Evolutionary conservation across 306 rosid genomes (phyloP).

Genomic region (Prunus fruticosa): DNA sequence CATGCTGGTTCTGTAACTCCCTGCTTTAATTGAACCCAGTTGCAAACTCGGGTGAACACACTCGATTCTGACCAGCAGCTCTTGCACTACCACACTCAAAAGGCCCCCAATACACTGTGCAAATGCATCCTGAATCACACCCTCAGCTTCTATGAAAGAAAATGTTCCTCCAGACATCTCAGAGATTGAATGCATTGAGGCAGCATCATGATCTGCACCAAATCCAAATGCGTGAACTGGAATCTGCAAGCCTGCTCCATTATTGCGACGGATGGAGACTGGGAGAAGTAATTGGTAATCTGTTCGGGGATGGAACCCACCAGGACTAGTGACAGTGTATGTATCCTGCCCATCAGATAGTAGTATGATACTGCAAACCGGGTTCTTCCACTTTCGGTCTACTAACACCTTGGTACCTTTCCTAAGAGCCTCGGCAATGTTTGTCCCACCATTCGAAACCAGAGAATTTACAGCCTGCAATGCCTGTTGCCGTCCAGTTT

Average conservation of each 20-base stretch:
- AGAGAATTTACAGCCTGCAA: constrained; percentile 70
- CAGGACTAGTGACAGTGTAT: constrained; percentile 30
- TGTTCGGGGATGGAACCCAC: constrained; percentile 30
- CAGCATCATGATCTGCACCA: constrained; percentile 86
- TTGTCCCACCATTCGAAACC: constrained; percentile 74
- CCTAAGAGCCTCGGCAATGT: constrained; percentile 76
- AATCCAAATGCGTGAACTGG: constrained; percentile 94
- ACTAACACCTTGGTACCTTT: constrained; percentile 82
- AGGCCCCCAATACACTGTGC: constrained; percentile 99
- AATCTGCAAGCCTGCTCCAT: constrained; percentile 50
- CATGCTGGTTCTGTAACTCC: constrained; percentile 64
- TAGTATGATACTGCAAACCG: constrained; percentile 80
- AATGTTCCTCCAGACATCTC: constrained; percentile 92
- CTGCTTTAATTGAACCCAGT: constrained; percentile 66
- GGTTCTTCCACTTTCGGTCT: constrained; percentile 80
- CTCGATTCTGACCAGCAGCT: constrained; percentile 51
- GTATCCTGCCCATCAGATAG: constrained; percentile 97
- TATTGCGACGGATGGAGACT: constrained; percentile 44
- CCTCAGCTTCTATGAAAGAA: constrained; percentile 87
- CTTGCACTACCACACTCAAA: constrained; percentile 90
- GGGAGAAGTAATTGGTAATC: constrained; percentile 70
- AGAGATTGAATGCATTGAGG: constrained; percentile 74
- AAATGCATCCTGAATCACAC: constrained; percentile 91
- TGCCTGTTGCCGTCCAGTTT: constrained; percentile 70
- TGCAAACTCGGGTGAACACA: constrained; percentile 57